Conservation (phyloP, 805 yeast genomes). For the Yamadazyma tumulicola region DNA sequence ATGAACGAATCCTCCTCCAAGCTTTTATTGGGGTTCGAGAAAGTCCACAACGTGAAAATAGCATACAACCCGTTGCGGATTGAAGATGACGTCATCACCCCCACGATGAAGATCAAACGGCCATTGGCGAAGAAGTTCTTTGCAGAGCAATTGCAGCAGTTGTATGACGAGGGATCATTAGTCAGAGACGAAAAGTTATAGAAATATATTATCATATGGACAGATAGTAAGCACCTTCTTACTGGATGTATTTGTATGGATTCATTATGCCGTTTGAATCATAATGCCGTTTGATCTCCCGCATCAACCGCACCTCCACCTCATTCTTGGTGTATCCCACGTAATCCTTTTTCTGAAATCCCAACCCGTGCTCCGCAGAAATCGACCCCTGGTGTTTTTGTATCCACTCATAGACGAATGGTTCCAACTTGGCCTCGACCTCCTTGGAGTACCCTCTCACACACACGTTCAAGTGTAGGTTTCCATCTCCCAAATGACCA, state of each 20-base stretch:
- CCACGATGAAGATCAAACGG: slow-evolving; percentile 54
- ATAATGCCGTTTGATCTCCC: slow-evolving; percentile 69
- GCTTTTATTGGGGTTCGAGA: slow-evolving; percentile 58
- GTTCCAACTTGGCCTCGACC: slow-evolving; percentile 82
- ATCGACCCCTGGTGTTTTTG: slow-evolving; percentile 73
- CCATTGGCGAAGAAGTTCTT: slow-evolving; percentile 29
- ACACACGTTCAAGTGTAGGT: slow-evolving; percentile 88
- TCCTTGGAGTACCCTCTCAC: slow-evolving; percentile 77
- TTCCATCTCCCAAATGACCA: slow-evolving; percentile 99
- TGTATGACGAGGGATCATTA: slow-evolving; percentile 33
- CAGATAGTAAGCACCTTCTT: too few relatives aligned
- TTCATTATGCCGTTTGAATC: slow-evolving; percentile 93
- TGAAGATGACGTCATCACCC: slow-evolving; percentile 63
- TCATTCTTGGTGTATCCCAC: slow-evolving; percentile 79
- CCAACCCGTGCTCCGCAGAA: slow-evolving; percentile 96
- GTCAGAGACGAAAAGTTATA: slow-evolving; percentile 19
- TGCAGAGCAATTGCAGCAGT: slow-evolving; percentile 17
- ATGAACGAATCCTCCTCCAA: slow-evolving; percentile 34
- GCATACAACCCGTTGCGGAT: slow-evolving; percentile 58
- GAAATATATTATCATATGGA: too few relatives aligned
- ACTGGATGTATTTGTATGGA: slow-evolving; percentile 83
- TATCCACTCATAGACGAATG: slow-evolving; percentile 93
- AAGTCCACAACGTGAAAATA: slow-evolving; percentile 50
- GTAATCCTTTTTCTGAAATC: slow-evolving; percentile 92
- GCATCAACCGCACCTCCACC: slow-evolving; percentile 69